Conservation (phyloP, 352 stramenopile species). For the Plasmopara muralis region DNA sequence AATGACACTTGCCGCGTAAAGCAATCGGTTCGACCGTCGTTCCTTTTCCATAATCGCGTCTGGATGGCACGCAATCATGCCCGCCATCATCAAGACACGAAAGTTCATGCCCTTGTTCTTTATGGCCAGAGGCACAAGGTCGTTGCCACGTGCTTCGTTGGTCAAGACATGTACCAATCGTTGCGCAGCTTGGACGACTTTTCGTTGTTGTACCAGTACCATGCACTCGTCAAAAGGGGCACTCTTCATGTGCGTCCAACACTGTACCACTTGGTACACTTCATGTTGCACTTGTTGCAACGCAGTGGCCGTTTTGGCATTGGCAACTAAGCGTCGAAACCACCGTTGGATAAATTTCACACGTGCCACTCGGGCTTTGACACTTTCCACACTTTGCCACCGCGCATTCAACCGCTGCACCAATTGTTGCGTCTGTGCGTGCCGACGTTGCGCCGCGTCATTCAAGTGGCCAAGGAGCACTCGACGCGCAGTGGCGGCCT, state of each 20-base stretch:
- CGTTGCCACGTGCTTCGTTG: conserved; percentile 10
- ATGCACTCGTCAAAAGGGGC: conserved; percentile 58
- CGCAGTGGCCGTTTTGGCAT: conserved; percentile 31
- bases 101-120: conserved; percentile 26
- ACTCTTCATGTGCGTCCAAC: conserved; percentile 34
- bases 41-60: conserved; percentile 55
- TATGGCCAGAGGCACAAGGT: not conserved
- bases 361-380: conserved; percentile 52
- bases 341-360: conserved; percentile 75
- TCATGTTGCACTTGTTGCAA: conserved; percentile 31
- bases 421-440: conserved; percentile 46
- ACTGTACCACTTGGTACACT: conserved; percentile 32
- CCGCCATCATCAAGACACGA: conserved; percentile 65
- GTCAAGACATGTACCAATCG: conserved; percentile 48
- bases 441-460: conserved; percentile 39
- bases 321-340: conserved; percentile 47
- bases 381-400: conserved; percentile 64
- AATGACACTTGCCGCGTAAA: conserved; percentile 40
- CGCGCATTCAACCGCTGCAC: conserved; percentile 42
- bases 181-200: conserved; percentile 45
- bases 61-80: conserved; percentile 62
- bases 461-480: conserved; percentile 41
- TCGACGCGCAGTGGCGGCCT: conserved; percentile 29
- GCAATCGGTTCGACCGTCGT: conserved; percentile 28
- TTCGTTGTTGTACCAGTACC: conserved; percentile 47